Evolutionary conservation across 164 flowering plant species (phyloP).

Genomic region (Magnolia officinalis): DNA sequence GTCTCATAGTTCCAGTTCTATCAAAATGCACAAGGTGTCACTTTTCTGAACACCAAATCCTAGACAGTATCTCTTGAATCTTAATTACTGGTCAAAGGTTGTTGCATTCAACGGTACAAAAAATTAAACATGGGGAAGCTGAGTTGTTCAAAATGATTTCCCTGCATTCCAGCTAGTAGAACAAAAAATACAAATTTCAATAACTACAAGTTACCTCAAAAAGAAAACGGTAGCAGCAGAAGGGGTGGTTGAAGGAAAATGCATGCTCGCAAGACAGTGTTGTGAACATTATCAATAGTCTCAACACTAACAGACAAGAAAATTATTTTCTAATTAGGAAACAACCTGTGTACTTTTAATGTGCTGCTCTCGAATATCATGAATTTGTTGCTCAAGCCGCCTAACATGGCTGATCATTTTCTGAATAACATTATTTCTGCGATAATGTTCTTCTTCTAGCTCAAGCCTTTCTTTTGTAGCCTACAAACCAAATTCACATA

Average conservation of each 20-base stretch:
- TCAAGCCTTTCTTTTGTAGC: conserved; percentile 57
- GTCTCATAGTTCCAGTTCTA: too few species aligned
- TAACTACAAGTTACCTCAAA: too few species aligned
- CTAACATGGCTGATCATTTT: conserved; percentile 38
- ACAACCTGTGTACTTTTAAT: conserved; percentile 67
- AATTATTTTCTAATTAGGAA: background rate
- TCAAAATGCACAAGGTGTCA: too few species aligned
- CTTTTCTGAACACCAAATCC: too few species aligned
- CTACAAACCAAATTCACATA: conserved; percentile 25
- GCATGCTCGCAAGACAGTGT: background rate
- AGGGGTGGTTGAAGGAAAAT: background rate
- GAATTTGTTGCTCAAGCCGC: conserved; percentile 56
- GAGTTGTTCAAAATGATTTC: too few species aligned
- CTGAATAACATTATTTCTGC: conserved; percentile 33
- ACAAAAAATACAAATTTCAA: too few species aligned
- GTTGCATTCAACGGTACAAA: too few species aligned
- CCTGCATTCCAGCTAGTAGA: too few species aligned
- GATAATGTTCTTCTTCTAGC: conserved; percentile 45
- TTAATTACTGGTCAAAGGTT: too few species aligned
- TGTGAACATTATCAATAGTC: background rate
- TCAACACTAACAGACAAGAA: background rate
- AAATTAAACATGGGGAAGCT: too few species aligned
- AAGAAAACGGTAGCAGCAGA: background rate
- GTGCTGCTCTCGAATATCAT: conserved; percentile 63
- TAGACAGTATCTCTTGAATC: too few species aligned